phyloP scores from a whole-genome alignment of 345 rosid species.

The Isatis tinctoria region DNA sequence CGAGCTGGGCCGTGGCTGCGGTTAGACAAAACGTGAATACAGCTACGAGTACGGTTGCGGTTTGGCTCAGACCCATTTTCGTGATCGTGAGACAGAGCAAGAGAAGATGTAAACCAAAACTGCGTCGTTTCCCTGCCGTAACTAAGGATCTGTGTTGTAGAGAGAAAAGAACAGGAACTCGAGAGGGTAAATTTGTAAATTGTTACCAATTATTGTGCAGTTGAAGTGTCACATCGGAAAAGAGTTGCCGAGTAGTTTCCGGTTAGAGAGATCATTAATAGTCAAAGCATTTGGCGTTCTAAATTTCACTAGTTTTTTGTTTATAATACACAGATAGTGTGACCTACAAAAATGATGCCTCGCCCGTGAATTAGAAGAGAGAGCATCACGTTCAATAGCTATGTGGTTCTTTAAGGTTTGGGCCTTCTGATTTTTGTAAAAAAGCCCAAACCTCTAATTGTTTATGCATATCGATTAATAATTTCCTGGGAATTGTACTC shows the following conservation, averaged over 20 bases:
- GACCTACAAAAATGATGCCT: not conserved
- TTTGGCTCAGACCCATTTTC: slow-evolving; percentile 29
- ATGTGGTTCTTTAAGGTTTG: not conserved
- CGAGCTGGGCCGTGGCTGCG: slow-evolving; percentile 36
- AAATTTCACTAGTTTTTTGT: not conserved
- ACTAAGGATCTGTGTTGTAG: not conserved
- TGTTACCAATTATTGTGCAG: not conserved
- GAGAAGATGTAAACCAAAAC: not conserved
- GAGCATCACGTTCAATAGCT: not conserved
- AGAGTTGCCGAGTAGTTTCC: slow-evolving; percentile 33
- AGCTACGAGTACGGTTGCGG: slow-evolving; percentile 35
- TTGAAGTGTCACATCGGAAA: slow-evolving; percentile 21
- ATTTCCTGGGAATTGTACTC: not conserved
- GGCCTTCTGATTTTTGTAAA: not conserved
- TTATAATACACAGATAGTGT: not conserved
- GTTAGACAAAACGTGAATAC: slow-evolving; percentile 42
- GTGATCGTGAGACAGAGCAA: not conserved
- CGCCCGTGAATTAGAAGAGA: not conserved
- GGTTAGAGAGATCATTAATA: slow-evolving; percentile 26
- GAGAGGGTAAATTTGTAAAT: slow-evolving; percentile 7
- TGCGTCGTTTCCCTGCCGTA: not conserved
- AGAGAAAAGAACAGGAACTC: not conserved
- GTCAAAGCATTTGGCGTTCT: not conserved
- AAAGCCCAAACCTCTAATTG: too few species aligned
- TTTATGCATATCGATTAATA: too few species aligned